Evolutionary conservation across 202 grass and related monocot species (phyloP).

Genomic region (Eragrostis tef): DNA sequence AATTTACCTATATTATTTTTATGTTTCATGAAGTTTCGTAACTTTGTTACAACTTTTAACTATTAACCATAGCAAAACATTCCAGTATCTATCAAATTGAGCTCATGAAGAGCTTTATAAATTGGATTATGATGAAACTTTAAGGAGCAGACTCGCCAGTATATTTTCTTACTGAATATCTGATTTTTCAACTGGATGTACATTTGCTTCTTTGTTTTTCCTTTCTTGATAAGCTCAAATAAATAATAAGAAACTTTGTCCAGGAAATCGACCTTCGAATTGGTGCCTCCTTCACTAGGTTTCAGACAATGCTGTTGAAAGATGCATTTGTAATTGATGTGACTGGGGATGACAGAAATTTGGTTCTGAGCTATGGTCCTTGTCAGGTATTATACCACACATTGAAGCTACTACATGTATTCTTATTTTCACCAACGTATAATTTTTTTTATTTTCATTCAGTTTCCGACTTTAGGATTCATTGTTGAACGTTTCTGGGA

Average conservation of each 20-base stretch:
- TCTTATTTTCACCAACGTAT: constrained; percentile 34
- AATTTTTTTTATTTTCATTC: constrained; percentile 43
- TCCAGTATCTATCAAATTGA: constrained; percentile 6
- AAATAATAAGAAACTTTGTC: constrained; percentile 38
- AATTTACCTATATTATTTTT: too few species aligned
- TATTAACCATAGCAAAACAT: constrained; percentile 20
- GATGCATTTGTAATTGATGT: constrained; percentile 92
- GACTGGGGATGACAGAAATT: constrained; percentile 72
- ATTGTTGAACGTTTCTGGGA: constrained; percentile 97
- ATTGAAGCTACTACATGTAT: constrained; percentile 27
- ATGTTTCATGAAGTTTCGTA: constrained; percentile 17
- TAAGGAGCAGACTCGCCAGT: constrained; percentile 1
- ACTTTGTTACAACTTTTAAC: constrained; percentile 4
- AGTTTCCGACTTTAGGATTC: constrained; percentile 99
- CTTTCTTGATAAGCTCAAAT: constrained; percentile 37
- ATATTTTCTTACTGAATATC: constrained; percentile 29
- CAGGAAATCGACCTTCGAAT: constrained; percentile 97
- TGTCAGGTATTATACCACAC: constrained; percentile 69
- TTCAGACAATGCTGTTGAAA: constrained; percentile 93
- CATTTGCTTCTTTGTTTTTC: constrained; percentile 44
- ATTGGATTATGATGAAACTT: constrained; percentile 10
- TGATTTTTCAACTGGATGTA: constrained; percentile 40
- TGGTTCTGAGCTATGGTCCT: constrained; percentile 94
- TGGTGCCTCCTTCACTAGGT: constrained; percentile 97
- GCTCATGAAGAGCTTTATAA: constrained; percentile 27